These are phyloP conservation scores for Fusarium oxysporum DNA, from an alignment of 2,329 filamentous ascomycete genomes.

Conservation along the genomic window DNA sequence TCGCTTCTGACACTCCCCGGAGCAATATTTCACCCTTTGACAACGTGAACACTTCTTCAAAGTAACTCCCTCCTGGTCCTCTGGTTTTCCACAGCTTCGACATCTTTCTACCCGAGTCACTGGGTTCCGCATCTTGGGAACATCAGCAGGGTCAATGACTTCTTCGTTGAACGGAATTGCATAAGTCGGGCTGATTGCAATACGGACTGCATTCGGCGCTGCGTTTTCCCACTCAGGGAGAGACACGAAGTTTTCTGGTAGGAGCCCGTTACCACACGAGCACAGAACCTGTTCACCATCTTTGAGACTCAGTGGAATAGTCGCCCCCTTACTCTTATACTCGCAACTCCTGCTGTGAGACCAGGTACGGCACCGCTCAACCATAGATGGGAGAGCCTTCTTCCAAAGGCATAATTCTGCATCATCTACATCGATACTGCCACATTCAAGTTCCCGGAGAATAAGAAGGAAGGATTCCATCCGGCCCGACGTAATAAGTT, in stretches of 20 bases:
- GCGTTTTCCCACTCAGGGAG: conserved; percentile 59
- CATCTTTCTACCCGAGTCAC: conserved; percentile 46
- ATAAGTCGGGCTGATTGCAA: conserved; percentile 68
- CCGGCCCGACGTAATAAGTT: conserved; percentile 47
- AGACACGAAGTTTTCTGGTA: conserved; percentile 54
- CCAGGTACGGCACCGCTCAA: conserved; percentile 63
- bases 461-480: conserved; percentile 55
- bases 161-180: conserved; percentile 58
- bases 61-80: conserved; percentile 43
- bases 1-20: conserved; percentile 62
- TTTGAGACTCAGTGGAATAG: conserved; percentile 54
- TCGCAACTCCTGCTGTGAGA: conserved; percentile 56
- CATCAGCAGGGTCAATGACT: conserved; percentile 47
- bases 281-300: conserved; percentile 56
- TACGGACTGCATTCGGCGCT: conserved; percentile 60
- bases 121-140: conserved; percentile 14
- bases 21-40: conserved; percentile 61
- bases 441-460: conserved; percentile 51
- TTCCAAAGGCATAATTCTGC: conserved; percentile 70
- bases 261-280: conserved; percentile 57
- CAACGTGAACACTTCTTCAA: conserved; percentile 62
- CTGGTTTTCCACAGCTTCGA: conserved; percentile 51
- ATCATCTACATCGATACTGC: conserved; percentile 58
- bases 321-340: conserved; percentile 52
- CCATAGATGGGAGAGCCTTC: conserved; percentile 55